Base-by-base conservation (phyloP, 2,329 filamentous ascomycete genomes). In the Zasmidium angulare region DNA sequence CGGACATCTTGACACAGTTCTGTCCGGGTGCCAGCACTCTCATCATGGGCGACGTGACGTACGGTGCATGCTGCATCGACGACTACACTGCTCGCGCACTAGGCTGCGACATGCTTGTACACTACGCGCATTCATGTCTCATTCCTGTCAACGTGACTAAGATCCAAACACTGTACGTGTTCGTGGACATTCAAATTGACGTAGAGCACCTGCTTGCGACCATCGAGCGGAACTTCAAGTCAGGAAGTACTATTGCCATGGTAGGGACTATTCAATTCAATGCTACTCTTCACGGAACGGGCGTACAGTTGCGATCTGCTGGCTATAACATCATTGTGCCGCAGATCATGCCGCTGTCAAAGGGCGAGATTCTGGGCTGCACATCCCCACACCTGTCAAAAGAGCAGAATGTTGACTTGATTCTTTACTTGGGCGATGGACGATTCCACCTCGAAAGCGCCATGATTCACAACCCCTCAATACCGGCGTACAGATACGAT, bases 261-360 rank as follows among this genome's bases (percentile, higher is more conserved):
- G 93, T 99, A 17, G 93, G 95, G 50, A 99, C 95, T 0, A 99
- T 99, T 67, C 95, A 99, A 75, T 99, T 99, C 82, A 99, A 99
- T 76, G 91, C 93, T 36, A 97, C 95, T 0, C 88, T 99, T 29
- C 95, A 99, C 76, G 91, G 90, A 17, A 86, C 96, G 14, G 86
- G 87, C 63, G 83, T 87, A 26, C 84, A 86, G 17, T 84, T 99
- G 6, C 90, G 96, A 67, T 86, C 85, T 47, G 90, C 91, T 14
- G 95, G 95, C 17, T 97, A 93, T 81, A 86, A 84, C 59, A 84
- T 98, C 31, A 73, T 96, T 22, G 89, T 98, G 29, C 95, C 95
- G 0, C 95, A 99, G 75, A 96, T 97, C 64, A 87, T 90, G 31
- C 96, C 95, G 0, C 77, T 99, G 3, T 96, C 90, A 61, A 96